Evolutionary conservation across 495 filamentous ascomycete genomes (phyloP).

Genomic region (Penicillium longicatenatum): DNA sequence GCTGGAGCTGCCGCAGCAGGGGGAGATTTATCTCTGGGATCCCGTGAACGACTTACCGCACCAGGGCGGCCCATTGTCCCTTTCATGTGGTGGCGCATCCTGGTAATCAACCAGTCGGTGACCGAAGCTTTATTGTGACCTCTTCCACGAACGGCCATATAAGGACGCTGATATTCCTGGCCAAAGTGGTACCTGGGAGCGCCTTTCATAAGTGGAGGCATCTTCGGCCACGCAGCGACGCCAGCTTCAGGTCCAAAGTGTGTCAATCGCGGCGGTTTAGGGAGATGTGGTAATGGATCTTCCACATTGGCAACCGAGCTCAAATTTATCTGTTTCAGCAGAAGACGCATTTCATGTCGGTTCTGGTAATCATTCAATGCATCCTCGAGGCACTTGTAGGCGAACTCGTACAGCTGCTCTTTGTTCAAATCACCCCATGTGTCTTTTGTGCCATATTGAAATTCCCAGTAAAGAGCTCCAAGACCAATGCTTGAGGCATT

Average conservation of each 20-base stretch:
- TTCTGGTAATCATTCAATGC: conserved; percentile 14
- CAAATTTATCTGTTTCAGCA: conserved; percentile 13
- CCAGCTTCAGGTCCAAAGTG: conserved; percentile 1
- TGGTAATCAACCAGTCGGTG: not conserved
- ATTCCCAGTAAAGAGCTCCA: conserved; percentile 24
- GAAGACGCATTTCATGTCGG: conserved; percentile 13
- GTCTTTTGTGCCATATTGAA: conserved; percentile 24
- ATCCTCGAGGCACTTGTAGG: conserved; percentile 21
- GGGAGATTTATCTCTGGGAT: not conserved
- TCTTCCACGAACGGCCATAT: not conserved
- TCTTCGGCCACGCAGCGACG: not conserved
- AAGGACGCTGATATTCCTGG: not conserved
- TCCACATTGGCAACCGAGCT: conserved; percentile 15
- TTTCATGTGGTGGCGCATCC: not conserved
- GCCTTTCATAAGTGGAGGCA: not conserved
- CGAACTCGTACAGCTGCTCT: conserved; percentile 19
- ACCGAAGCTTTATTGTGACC: not conserved
- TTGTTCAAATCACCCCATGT: conserved; percentile 10
- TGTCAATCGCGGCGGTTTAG: conserved; percentile 4
- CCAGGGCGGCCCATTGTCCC: conserved; percentile 8
- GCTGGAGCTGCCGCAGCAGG: not conserved
- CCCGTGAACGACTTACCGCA: not conserved
- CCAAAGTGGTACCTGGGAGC: not conserved
- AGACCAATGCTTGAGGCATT: conserved; percentile 17
- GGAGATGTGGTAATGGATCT: conserved; percentile 26